Base-by-base conservation (phyloP, 371 early-diverging fungal genomes). In the Saksenaea oblongispora region DNA sequence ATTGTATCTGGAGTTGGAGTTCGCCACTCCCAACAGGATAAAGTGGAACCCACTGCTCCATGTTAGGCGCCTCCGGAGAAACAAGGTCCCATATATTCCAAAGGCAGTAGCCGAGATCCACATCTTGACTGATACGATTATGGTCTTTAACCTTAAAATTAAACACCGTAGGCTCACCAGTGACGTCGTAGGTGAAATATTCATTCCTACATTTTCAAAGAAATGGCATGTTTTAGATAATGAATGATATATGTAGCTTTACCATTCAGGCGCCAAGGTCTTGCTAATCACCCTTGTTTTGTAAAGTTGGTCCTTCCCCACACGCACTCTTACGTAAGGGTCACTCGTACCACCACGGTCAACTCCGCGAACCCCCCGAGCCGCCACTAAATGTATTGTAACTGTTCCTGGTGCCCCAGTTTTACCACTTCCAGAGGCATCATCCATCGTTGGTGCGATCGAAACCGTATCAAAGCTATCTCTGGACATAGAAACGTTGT, bases 281-380 rank as follows among this genome's bases (percentile, higher is more conserved):
- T 91, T 91, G 75, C 89, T 87, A 27, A 88, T 81, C 18, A 88
- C 88, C 61, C 85, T 86, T 15, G 95, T 93, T 68, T 91, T 93
- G 67, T 83, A 70, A 22, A 88, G 17, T 0, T 74, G 72, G 54
- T 89, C 80, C 31, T 74, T 77, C 58, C 80, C 84, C 28, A 80
- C 51, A 18, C 76, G 73, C 0, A 88, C 71, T 1, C 69, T 61
- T 15, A 84, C 82, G 62, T 76, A 81, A 14, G 89, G 83, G 57
- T 90, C 86, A 35, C 84, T 80, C 1, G 82, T 79, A 24, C 81
- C 83, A 47, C 75, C 69, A 60, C 70, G 76, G 73, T 77, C 80
- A 1, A 79, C 84, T 22, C 77, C 87, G 55, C 67, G 63, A 7
- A 87, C 69, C 2, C 84, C 83, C 62, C 83, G 76, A 3, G 89